Evolutionary conservation across 2,329 filamentous ascomycete genomes (phyloP).

Genomic region (Diaporthe sp.): DNA sequence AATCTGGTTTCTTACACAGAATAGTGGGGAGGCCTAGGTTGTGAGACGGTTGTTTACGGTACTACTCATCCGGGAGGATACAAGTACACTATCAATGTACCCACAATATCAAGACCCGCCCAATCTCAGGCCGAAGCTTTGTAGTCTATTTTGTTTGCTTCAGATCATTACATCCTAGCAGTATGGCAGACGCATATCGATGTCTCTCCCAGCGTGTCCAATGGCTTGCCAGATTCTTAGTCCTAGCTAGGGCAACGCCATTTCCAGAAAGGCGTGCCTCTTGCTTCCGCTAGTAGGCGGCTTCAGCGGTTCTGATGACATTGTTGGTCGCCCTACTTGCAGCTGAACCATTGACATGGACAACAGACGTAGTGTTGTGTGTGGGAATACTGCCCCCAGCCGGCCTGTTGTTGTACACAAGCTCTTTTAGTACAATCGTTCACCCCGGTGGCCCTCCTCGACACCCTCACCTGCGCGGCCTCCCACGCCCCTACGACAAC

Average conservation of each 20-base stretch:
- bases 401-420: neutral
- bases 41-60: neutral
- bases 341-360: neutral
- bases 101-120: neutral
- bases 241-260: neutral
- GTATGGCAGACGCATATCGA: conserved; percentile 5
- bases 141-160: conserved; percentile 11
- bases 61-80: neutral
- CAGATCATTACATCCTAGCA: conserved; percentile 13
- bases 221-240: neutral
- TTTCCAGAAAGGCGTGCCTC: neutral
- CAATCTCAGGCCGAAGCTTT: neutral
- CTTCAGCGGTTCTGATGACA: neutral
- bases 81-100: neutral
- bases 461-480: neutral
- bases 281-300: neutral
- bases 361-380: neutral
- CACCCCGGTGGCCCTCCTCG: neutral
- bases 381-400: no score
- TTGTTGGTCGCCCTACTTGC: neutral
- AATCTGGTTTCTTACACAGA: neutral
- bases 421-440: neutral
- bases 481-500: conserved; percentile 51
- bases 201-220: neutral
- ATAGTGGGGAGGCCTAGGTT: neutral